Evolutionary conservation across 139 green algal species (phyloP), one percentile per base, ranked within the genome.

Genomic region (Chlorella sp.): DNA sequence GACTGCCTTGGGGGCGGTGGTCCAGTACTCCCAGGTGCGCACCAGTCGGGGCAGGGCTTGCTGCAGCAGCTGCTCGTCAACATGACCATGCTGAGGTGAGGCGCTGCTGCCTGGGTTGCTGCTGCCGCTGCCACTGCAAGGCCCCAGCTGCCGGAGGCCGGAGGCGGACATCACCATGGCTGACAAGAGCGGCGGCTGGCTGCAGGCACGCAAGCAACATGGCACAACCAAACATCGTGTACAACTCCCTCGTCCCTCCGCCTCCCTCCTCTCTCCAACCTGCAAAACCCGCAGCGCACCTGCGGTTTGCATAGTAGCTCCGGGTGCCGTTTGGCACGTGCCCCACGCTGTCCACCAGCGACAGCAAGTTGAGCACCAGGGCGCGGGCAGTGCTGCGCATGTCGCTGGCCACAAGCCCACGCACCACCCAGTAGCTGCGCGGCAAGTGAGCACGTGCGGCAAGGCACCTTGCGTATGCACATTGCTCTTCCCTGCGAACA

Each of bases 261-360:
- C n/a, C n/a, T n/a, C n/a, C n/a, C n/a, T n/a, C n/a, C n/a, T n/a
- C n/a, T n/a, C n/a, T n/a, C n/a, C n/a, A n/a, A n/a, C n/a, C n/a
- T n/a, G n/a, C n/a, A 10, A 17, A 10, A 55, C 10, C 42, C 17
- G 42, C 42, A 55, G 42, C 63, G 55, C 31, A 85, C 86, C 82
- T 90, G 49, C 93, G 85, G 76, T 98, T 97, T 23, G 94, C 70
- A 85, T 98, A 99, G 84, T 99, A 99, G 3, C 73, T 63, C 22
- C 90, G 77, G 0, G 79, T 76, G 20, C 95, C 95, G 72, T 98
- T 99, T 31, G 95, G 95, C 22, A 98, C 84, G 69, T 89, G 86
- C n/a, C 92, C 94, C 66, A 87, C 83, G 1, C 2, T 24, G 27
- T 89, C 71, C 33, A 92, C 77, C 34, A 94, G 63, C 27, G 65